phyloP scores from a whole-genome alignment of 2,329 filamentous ascomycete species.

The Fusarium chaquense region DNA sequence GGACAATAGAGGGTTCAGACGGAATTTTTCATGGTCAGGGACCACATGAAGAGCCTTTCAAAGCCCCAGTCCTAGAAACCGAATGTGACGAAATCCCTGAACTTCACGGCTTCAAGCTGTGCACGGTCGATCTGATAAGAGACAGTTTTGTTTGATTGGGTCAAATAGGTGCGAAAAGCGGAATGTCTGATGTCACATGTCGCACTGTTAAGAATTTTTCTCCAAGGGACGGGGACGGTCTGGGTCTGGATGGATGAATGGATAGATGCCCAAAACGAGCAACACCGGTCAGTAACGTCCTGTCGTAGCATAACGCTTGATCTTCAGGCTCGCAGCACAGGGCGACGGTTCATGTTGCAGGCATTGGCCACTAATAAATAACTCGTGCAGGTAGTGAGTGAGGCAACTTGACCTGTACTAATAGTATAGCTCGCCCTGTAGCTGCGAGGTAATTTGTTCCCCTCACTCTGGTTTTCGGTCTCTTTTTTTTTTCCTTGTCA shows the following conservation, averaged over 20 bases:
- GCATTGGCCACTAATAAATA: constrained; percentile 20
- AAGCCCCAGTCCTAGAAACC: constrained; percentile 10
- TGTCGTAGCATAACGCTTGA: neutral
- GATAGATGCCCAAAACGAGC: constrained; percentile 16
- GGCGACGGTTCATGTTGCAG: constrained; percentile 33
- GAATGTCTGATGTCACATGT: constrained; percentile 46
- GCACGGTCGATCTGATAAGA: constrained; percentile 48
- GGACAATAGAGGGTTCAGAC: constrained; percentile 6
- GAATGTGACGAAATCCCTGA: constrained; percentile 23
- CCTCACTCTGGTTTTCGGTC: neutral
- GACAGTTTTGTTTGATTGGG: constrained; percentile 21
- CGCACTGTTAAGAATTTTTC: constrained; percentile 45
- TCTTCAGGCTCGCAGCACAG: constrained; percentile 38
- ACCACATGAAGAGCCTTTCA: constrained; percentile 12
- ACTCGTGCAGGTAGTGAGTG: constrained; percentile 6
- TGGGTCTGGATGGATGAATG: neutral
- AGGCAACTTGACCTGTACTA: neutral
- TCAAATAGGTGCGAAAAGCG: neutral
- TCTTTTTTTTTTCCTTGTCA: neutral
- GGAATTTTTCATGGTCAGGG: constrained; percentile 12
- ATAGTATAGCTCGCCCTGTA: constrained; percentile 37
- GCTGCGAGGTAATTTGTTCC: constrained; percentile 33
- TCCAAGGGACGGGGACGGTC: constrained; percentile 8
- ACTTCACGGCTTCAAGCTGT: constrained; percentile 8
- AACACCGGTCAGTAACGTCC: constrained; percentile 17